Percentiles rank a stretch among this genome's conserved stretches.
Conservation (phyloP, 345 rosid species). For the Garcia nutans region DNA sequence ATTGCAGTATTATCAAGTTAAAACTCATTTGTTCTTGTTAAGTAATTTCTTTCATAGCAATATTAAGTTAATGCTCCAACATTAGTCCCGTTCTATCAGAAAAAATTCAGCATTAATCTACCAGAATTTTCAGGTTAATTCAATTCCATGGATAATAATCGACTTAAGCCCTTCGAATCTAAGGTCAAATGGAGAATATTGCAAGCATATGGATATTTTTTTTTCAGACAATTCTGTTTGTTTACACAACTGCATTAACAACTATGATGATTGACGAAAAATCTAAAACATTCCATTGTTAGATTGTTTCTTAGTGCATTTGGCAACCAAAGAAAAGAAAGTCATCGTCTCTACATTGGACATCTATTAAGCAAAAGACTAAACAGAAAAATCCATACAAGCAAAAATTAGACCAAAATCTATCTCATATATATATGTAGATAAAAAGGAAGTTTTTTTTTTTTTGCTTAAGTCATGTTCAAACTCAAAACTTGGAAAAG, state of each 20-base stretch:
- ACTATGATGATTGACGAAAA: neutral
- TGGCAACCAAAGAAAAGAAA: slow-evolving; percentile 22
- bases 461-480: slow-evolving; percentile 49
- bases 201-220: neutral
- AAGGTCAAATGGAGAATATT: too few species aligned
- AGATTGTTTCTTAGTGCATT: slow-evolving; percentile 20
- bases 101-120: too few species aligned
- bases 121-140: too few species aligned
- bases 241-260: neutral
- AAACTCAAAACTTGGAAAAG: slow-evolving; percentile 74
- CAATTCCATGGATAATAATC: neutral
- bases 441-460: slow-evolving; percentile 20
- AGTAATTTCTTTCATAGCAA: too few species aligned
- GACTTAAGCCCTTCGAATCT: too few species aligned
- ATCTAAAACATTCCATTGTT: slow-evolving; percentile 18
- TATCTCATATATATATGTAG: slow-evolving; percentile 21
- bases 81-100: too few species aligned
- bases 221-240: neutral
- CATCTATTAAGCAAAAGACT: slow-evolving; percentile 22
- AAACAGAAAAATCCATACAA: slow-evolving; percentile 27
- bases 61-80: too few species aligned
- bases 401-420: slow-evolving; percentile 36
- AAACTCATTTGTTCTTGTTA: too few species aligned
- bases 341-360: slow-evolving; percentile 33
- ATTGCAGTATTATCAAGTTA: too few species aligned